These are phyloP conservation scores for Nephelium lappaceum DNA, from an alignment of 345 rosid species.

Conservation along the genomic window DNA sequence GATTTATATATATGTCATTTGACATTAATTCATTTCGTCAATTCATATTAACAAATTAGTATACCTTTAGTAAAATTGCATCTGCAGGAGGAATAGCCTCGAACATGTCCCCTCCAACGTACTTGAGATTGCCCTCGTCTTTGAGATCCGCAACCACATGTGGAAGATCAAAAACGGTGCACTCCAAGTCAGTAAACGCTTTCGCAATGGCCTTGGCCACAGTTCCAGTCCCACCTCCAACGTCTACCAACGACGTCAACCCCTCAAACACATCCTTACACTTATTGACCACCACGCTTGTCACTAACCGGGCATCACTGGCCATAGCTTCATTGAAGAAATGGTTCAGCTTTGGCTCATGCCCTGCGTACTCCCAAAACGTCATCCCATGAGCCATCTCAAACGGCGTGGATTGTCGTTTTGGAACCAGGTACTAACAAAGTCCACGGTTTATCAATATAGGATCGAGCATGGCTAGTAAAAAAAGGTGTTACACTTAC, in stretches of 20 bases:
- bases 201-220: slow-evolving; percentile 30
- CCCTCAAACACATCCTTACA: slow-evolving; percentile 18
- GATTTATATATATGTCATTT: too few species aligned
- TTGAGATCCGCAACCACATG: slow-evolving; percentile 32
- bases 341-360: background rate
- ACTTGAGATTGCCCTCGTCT: slow-evolving; percentile 30
- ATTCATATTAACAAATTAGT: too few species aligned
- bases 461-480: slow-evolving; percentile 18
- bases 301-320: slow-evolving; percentile 11
- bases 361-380: too few species aligned
- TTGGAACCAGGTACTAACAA: slow-evolving; percentile 16
- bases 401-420: background rate
- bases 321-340: slow-evolving; percentile 23
- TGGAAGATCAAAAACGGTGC: slow-evolving; percentile 48
- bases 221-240: slow-evolving; percentile 13
- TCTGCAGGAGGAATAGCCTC: slow-evolving; percentile 46
- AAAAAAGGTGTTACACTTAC: slow-evolving; percentile 17
- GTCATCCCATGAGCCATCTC: too few species aligned
- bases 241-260: background rate
- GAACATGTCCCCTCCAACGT: slow-evolving; percentile 48
- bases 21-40: too few species aligned
- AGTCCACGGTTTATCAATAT: slow-evolving; percentile 12
- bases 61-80: slow-evolving; percentile 42
- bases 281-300: background rate
- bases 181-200: slow-evolving; percentile 32